Evolutionary conservation across 768 basidiomycete genomes (phyloP).

Genomic region (Cystobasidium ongulense): DNA sequence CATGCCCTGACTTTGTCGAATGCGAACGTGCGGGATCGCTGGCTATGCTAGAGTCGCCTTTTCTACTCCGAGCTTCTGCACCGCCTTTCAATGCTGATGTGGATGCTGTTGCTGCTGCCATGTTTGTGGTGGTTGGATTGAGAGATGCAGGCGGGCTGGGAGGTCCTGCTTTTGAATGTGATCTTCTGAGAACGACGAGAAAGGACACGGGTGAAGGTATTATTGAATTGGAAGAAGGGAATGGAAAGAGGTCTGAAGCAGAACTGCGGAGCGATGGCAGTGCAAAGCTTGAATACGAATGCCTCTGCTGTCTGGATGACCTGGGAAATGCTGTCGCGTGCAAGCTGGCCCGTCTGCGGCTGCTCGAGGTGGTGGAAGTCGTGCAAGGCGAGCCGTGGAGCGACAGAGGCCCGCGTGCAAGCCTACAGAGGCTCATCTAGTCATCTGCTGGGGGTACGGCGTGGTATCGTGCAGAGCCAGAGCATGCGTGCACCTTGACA

Average conservation of each 20-base stretch:
- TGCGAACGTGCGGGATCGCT: not conserved
- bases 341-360: not conserved
- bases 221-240: not conserved
- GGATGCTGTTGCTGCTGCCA: not conserved
- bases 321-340: not conserved
- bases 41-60: not conserved
- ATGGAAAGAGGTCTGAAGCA: not conserved
- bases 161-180: not conserved
- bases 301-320: not conserved
- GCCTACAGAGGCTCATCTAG: slow-evolving; percentile 4
- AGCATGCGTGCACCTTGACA: not conserved
- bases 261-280: not conserved
- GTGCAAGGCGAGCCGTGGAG: not conserved
- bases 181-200: not conserved
- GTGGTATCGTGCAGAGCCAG: not conserved
- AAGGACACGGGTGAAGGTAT: not conserved
- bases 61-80: not conserved
- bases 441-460: not conserved
- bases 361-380: not conserved
- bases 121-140: not conserved
- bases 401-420: not conserved
- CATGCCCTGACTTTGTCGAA: slow-evolving; percentile 25
- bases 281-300: not conserved
- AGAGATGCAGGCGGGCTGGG: not conserved
- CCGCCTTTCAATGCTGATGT: not conserved